Conservation (phyloP, 305 asterid genomes). For the Euphrasia arctica region DNA sequence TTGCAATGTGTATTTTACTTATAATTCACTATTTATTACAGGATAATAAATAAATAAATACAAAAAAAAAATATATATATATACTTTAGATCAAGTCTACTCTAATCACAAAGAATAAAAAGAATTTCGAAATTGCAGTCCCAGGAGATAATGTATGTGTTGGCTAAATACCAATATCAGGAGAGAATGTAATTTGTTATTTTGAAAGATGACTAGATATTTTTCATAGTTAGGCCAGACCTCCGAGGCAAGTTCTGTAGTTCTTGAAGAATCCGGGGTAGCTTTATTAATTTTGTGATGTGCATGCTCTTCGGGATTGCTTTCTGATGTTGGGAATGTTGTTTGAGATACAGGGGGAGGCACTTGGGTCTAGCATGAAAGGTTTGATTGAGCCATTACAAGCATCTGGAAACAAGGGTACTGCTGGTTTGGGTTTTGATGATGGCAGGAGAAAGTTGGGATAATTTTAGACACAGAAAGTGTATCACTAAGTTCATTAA, state of each 20-base stretch:
- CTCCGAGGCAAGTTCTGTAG: background rate
- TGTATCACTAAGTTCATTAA: too few relatives aligned
- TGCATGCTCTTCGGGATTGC: too few relatives aligned
- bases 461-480: too few relatives aligned
- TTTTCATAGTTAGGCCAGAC: background rate
- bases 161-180: background rate
- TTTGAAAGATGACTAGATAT: background rate
- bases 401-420: conserved; percentile 81
- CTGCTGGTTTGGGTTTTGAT: conserved; percentile 89
- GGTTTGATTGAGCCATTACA: conserved; percentile 78
- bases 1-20: background rate
- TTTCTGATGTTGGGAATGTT: background rate
- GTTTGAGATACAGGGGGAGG: conserved; percentile 56
- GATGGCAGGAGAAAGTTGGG: conserved; percentile 43
- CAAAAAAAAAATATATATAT: too few relatives aligned
- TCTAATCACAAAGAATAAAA: too few relatives aligned
- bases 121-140: too few relatives aligned
- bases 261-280: too few relatives aligned
- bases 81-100: too few relatives aligned
- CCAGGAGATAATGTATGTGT: background rate
- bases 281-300: too few relatives aligned
- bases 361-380: conserved; percentile 62
- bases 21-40: too few relatives aligned
- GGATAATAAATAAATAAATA: too few relatives aligned
- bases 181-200: background rate